phyloP scores from a whole-genome alignment of 768 basidiomycete species.

The Tricholoma hemisulphureum region DNA sequence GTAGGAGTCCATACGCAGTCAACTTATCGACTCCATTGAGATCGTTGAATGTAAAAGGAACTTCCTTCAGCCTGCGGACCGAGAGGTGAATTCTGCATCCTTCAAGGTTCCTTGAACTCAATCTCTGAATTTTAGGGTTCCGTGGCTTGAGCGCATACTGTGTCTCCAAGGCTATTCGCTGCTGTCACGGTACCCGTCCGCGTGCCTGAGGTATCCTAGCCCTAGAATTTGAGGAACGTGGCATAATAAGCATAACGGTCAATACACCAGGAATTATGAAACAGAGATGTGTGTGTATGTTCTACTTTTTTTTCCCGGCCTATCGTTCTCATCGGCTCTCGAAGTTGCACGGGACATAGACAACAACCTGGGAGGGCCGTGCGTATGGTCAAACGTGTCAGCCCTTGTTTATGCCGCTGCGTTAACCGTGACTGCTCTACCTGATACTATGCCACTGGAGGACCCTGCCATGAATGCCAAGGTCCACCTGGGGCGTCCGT shows the following conservation, averaged over 20 bases:
- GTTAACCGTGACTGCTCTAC: not conserved
- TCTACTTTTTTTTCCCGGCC: not conserved
- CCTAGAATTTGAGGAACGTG: slow-evolving; percentile 33
- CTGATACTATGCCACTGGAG: too few species aligned
- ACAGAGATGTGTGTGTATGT: slow-evolving; percentile 12
- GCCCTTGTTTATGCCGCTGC: not conserved
- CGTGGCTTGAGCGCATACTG: slow-evolving; percentile 24
- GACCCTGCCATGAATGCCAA: too few species aligned
- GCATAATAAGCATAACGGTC: slow-evolving; percentile 42
- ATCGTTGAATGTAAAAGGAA: slow-evolving; percentile 1
- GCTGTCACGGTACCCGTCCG: too few species aligned
- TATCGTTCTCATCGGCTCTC: not conserved
- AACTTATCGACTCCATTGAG: not conserved
- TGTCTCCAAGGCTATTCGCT: slow-evolving; percentile 40
- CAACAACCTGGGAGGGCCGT: not conserved
- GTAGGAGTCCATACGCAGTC: slow-evolving; percentile 16
- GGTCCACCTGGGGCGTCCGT: too few species aligned
- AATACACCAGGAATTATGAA: slow-evolving; percentile 37
- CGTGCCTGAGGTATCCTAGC: slow-evolving; percentile 21
- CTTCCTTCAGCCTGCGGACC: slow-evolving; percentile 32
- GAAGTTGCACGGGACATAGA: not conserved
- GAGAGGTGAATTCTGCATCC: slow-evolving; percentile 16
- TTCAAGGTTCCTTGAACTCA: not conserved
- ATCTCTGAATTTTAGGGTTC: not conserved
- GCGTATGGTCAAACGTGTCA: not conserved